Evolutionary conservation across 2,329 filamentous ascomycete genomes (phyloP).

Genomic region (Apiospora arundinis): DNA sequence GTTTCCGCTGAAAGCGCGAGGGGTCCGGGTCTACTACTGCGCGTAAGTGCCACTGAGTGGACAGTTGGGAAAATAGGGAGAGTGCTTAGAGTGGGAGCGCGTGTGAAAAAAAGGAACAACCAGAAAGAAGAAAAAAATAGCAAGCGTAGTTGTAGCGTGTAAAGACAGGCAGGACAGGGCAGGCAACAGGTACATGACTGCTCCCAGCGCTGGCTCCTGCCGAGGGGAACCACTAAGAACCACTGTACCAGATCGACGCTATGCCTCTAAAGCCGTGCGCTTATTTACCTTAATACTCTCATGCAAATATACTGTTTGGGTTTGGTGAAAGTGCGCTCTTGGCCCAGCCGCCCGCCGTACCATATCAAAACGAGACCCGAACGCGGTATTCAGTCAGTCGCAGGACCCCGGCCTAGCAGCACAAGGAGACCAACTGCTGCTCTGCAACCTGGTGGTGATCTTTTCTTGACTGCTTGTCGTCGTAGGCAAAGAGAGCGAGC

Average conservation of each 20-base stretch:
- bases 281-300: slow-evolving; percentile 22
- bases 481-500: slow-evolving; percentile 9
- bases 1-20: too few relatives aligned
- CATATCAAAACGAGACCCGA: slow-evolving; percentile 5
- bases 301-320: slow-evolving; percentile 27
- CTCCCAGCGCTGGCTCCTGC: background rate
- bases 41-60: background rate
- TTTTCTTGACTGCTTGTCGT: slow-evolving; percentile 23
- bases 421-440: slow-evolving; percentile 9
- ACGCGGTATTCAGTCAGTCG: slow-evolving; percentile 5
- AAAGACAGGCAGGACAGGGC: background rate
- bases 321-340: slow-evolving; percentile 25
- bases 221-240: background rate
- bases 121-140: background rate
- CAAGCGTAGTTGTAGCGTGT: background rate
- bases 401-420: background rate
- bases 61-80: slow-evolving; percentile 4
- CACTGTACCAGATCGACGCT: slow-evolving; percentile 26
- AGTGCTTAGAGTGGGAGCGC: background rate
- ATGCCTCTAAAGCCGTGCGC: slow-evolving; percentile 21
- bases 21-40: too few relatives aligned
- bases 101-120: background rate
- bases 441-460: slow-evolving; percentile 23
- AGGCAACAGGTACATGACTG: background rate
- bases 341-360: slow-evolving; percentile 24